A percentile compares a stretch with the other conserved stretches of the same genome.
Evolutionary conservation across 139 green algal genomes (phyloP).

Genomic region (Tetradesmus lagerheimii): DNA sequence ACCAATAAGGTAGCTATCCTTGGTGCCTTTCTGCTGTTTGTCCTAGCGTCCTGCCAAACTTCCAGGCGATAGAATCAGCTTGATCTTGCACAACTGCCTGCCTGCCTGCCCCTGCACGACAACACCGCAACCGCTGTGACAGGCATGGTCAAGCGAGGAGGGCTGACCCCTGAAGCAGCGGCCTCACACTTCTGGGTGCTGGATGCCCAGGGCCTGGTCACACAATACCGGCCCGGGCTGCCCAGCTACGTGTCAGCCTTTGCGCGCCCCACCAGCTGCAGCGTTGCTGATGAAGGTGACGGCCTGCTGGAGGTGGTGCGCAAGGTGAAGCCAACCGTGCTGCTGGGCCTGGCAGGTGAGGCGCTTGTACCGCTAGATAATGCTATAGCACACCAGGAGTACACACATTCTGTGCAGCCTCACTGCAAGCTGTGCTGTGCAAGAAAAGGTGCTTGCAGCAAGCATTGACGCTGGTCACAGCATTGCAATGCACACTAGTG

Average conservation of each 20-base stretch:
- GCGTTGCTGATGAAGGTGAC: slow-evolving; percentile 57
- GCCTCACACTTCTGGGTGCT: slow-evolving; percentile 73
- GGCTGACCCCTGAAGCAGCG: slow-evolving; percentile 54
- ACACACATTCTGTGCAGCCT: neutral
- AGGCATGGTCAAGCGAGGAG: slow-evolving; percentile 81
- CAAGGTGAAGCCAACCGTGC: slow-evolving; percentile 79
- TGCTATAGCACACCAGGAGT: neutral
- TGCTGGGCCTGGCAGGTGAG: slow-evolving; percentile 85
- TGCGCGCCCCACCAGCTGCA: slow-evolving; percentile 61
- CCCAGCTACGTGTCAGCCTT: slow-evolving; percentile 79
- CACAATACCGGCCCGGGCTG: slow-evolving; percentile 21
- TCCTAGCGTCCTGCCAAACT: no score
- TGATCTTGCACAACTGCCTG: neutral
- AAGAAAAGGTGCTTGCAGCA: no score
- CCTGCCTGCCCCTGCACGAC: no score
- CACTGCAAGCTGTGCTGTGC: neutral
- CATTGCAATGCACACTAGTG: no score
- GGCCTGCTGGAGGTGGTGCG: slow-evolving; percentile 72
- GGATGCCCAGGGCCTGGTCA: slow-evolving; percentile 71
- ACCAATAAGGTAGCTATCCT: no score
- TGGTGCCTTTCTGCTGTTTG: no score
- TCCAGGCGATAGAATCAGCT: no score
- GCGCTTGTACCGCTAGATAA: no score
- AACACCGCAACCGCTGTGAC: neutral
- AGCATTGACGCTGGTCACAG: no score